These are phyloP conservation scores for Taphrina wiesneri DNA, from an alignment of 1,139 yeast genomes.

Conservation along the genomic window DNA sequence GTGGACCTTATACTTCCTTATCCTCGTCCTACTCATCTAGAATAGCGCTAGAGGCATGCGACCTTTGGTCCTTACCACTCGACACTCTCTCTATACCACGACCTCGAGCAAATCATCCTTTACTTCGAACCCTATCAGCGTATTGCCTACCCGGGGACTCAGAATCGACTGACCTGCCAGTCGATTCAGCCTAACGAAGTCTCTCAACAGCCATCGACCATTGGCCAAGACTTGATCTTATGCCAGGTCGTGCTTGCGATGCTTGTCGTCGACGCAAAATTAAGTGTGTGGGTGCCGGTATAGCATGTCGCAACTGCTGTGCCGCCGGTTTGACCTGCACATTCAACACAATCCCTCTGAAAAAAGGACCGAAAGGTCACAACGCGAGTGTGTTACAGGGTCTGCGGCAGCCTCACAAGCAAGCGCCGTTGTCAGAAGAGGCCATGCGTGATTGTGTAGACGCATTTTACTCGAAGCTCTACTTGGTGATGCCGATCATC, in stretches of 20 bases:
- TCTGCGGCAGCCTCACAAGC: constrained; percentile 11
- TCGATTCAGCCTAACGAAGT: no score
- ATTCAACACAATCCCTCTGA: constrained; percentile 21
- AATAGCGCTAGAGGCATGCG: no score
- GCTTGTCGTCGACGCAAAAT: constrained; percentile 37
- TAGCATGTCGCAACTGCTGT: constrained; percentile 22
- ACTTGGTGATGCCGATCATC: constrained; percentile 24
- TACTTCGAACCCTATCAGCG: no score
- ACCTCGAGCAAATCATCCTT: no score
- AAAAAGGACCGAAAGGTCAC: constrained; percentile 30
- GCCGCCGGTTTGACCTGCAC: constrained; percentile 22
- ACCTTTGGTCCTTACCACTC: no score
- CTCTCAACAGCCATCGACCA: no score
- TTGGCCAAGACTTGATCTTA: background rate
- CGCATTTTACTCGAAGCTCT: constrained; percentile 24
- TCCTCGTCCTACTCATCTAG: no score
- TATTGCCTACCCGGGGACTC: no score
- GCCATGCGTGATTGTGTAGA: constrained; percentile 19
- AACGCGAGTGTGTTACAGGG: constrained; percentile 26
- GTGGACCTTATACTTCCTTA: no score
- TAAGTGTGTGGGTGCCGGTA: constrained; percentile 36
- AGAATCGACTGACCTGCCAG: no score
- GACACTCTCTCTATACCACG: no score
- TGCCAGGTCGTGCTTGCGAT: constrained; percentile 37
- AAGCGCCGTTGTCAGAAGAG: constrained; percentile 3